Conservation (phyloP, 345 rosid species). For the Populus euphratica region DNA sequence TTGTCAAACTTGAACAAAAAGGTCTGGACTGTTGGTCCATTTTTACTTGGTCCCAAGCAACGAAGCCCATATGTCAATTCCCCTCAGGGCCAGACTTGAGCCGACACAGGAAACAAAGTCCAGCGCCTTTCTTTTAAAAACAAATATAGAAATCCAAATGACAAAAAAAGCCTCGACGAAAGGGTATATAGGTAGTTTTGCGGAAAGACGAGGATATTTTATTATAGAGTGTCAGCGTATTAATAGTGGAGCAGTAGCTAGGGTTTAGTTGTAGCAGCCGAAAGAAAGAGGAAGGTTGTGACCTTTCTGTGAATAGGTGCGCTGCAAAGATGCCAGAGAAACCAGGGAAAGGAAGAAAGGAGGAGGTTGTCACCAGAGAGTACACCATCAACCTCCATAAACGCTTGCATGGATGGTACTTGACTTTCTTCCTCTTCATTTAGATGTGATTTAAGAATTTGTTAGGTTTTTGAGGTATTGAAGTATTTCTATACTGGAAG, state of each 20-base stretch:
- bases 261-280: conserved; percentile 1
- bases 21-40: neutral
- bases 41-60: neutral
- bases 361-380: conserved; percentile 41
- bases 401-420: conserved; percentile 41
- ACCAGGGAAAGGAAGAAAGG: conserved; percentile 30
- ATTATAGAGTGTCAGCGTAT: neutral
- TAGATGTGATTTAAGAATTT: neutral
- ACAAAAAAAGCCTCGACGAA: neutral
- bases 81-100: neutral
- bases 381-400: conserved; percentile 45
- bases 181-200: neutral
- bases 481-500: neutral
- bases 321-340: conserved; percentile 27
- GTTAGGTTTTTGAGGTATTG: neutral
- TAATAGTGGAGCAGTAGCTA: neutral
- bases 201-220: neutral
- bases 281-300: neutral
- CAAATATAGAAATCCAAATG: neutral
- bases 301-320: neutral
- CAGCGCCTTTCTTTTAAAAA: no score
- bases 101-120: neutral
- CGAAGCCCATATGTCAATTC: neutral
- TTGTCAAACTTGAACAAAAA: neutral
- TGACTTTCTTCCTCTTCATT: neutral